phyloP scores from a whole-genome alignment of 1,284 basidiomycete species.

The Apiotrichum montevideense region DNA sequence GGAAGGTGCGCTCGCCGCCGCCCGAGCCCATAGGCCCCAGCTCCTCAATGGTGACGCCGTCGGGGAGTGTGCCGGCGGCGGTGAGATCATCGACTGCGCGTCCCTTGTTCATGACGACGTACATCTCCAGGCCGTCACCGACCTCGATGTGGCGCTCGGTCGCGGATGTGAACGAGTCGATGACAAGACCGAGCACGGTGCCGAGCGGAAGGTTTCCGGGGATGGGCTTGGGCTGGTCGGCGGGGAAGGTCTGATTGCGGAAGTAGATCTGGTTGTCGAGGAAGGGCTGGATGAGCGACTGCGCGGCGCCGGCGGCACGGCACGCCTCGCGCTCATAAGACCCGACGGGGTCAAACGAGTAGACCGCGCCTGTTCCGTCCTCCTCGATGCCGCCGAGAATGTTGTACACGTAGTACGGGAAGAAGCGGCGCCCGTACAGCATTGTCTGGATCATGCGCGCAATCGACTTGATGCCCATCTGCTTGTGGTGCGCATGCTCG shows the following conservation, averaged over 20 bases:
- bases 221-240: slow-evolving; percentile 54
- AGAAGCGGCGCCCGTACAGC: slow-evolving; percentile 88
- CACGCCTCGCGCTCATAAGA: slow-evolving; percentile 92
- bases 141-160: slow-evolving; percentile 97
- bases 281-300: slow-evolving; percentile 86
- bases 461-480: slow-evolving; percentile 85
- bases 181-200: slow-evolving; percentile 75
- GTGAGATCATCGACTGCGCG: slow-evolving; percentile 59
- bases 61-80: slow-evolving; percentile 49
- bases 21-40: slow-evolving; percentile 35
- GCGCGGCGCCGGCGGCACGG: slow-evolving; percentile 85
- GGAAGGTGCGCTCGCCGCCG: slow-evolving; percentile 41
- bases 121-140: slow-evolving; percentile 87
- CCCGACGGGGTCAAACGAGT: slow-evolving; percentile 94
- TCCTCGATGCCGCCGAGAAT: slow-evolving; percentile 91
- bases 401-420: slow-evolving; percentile 94
- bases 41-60: slow-evolving; percentile 54
- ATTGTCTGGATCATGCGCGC: slow-evolving; percentile 92
- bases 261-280: slow-evolving; percentile 98
- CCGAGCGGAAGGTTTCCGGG: slow-evolving; percentile 72
- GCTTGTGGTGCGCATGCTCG: slow-evolving; percentile 84
- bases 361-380: slow-evolving; percentile 87
- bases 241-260: slow-evolving; percentile 66
- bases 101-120: slow-evolving; percentile 68
- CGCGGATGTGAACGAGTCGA: slow-evolving; percentile 74